A percentile compares a stretch with the other conserved stretches of the same genome.
phyloP scores from a whole-genome alignment of 306 rosid species.

The Citrullus colocynthis region DNA sequence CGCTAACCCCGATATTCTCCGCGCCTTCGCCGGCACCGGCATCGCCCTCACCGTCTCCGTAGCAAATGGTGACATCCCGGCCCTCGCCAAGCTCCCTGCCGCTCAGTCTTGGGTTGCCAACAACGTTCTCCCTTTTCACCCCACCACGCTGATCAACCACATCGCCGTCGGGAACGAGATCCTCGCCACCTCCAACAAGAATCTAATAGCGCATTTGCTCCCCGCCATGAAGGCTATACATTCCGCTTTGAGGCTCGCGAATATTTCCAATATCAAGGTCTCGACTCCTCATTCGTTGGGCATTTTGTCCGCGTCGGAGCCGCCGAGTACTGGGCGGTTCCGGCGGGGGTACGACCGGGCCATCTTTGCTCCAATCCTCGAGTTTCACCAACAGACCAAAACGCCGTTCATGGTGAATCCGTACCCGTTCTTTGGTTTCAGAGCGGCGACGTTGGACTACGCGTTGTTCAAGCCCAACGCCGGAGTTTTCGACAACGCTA shows the following conservation, averaged over 20 bases:
- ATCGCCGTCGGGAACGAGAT: constrained; percentile 81
- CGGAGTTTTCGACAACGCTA: constrained; percentile 54
- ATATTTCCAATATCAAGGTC: constrained; percentile 39
- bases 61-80: constrained; percentile 48
- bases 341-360: constrained; percentile 50
- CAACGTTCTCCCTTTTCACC: constrained; percentile 48
- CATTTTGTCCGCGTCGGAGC: constrained; percentile 45
- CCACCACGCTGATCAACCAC: constrained; percentile 34
- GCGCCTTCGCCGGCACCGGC: constrained; percentile 49
- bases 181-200: constrained; percentile 69
- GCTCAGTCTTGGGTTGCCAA: constrained; percentile 54
- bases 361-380: constrained; percentile 55
- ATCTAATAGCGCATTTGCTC: constrained; percentile 48
- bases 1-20: constrained; percentile 50
- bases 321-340: constrained; percentile 57
- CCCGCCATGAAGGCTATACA: constrained; percentile 63
- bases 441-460: constrained; percentile 27
- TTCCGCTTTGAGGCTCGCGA: constrained; percentile 36
- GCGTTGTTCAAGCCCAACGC: constrained; percentile 51
- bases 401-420: constrained; percentile 73
- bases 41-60: constrained; percentile 51
- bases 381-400: constrained; percentile 41
- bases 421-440: constrained; percentile 64
- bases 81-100: constrained; percentile 39
- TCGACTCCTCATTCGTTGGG: constrained; percentile 72